A percentile compares a stretch with the other conserved stretches of the same genome.
Evolutionary conservation across 352 stramenopile genomes (phyloP).

Genomic region (Aphanomyces euteiches): DNA sequence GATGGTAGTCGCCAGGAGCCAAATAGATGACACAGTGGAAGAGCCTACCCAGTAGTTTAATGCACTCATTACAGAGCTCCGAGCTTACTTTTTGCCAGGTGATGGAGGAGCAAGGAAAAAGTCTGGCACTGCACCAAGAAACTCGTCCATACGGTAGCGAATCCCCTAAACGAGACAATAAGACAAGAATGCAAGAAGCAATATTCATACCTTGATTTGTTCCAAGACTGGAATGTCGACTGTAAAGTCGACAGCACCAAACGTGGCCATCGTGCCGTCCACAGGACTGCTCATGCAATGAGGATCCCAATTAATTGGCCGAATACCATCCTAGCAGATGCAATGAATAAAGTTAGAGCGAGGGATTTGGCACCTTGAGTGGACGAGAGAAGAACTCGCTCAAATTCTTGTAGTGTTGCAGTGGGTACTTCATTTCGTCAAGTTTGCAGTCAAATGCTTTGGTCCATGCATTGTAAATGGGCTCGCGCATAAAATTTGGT

Average conservation of each 20-base stretch:
- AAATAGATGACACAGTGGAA: slow-evolving; percentile 84
- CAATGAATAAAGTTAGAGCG: slow-evolving; percentile 27
- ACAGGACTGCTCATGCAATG: slow-evolving; percentile 47
- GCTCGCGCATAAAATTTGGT: slow-evolving; percentile 57
- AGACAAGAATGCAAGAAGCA: neutral
- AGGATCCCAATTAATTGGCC: slow-evolving; percentile 30
- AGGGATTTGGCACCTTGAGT: slow-evolving; percentile 51
- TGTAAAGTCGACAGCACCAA: slow-evolving; percentile 50
- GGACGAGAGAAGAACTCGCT: slow-evolving; percentile 81
- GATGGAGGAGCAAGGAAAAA: slow-evolving; percentile 45
- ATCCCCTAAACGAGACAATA: slow-evolving; percentile 41
- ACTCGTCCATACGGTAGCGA: slow-evolving; percentile 78
- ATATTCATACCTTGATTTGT: slow-evolving; percentile 54
- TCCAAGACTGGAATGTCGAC: slow-evolving; percentile 55
- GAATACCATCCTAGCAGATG: slow-evolving; percentile 27
- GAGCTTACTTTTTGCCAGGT: slow-evolving; percentile 27
- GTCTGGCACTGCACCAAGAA: slow-evolving; percentile 55
- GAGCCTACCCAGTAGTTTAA: slow-evolving; percentile 38
- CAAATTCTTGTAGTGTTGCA: slow-evolving; percentile 68
- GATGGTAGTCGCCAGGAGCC: slow-evolving; percentile 81
- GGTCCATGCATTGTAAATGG: slow-evolving; percentile 79
- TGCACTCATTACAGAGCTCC: neutral
- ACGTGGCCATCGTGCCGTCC: slow-evolving; percentile 54
- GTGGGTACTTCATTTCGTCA: slow-evolving; percentile 78
- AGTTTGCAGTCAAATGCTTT: slow-evolving; percentile 74